Evolutionary conservation across 148 eudicot species (phyloP).

Genomic region (Polygonum aviculare): DNA sequence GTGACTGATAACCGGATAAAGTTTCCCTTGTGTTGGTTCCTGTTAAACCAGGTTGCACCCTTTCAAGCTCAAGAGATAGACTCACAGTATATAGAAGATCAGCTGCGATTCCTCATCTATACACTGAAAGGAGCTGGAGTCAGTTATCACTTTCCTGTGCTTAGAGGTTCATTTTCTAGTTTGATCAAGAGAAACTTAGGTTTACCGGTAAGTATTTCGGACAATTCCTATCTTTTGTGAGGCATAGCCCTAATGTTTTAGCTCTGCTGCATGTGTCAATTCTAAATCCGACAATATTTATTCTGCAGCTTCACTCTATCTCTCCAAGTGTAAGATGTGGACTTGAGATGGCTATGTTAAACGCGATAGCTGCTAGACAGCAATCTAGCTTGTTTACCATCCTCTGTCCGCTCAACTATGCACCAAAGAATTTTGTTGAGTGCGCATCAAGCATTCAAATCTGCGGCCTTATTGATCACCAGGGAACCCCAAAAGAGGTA

Average conservation of each 20-base stretch:
- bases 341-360: conserved; percentile 87
- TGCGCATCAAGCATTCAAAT: conserved; percentile 43
- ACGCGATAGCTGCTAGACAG: conserved; percentile 65
- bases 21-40: background rate
- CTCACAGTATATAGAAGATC: conserved; percentile 74
- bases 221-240: background rate
- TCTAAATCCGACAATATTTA: background rate
- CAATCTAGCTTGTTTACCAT: conserved; percentile 50
- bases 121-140: conserved; percentile 42
- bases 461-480: conserved; percentile 80
- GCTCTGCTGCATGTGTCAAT: background rate
- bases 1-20: background rate
- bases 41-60: conserved; percentile 57
- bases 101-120: conserved; percentile 61
- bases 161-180: conserved; percentile 62
- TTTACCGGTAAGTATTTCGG: conserved; percentile 44
- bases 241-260: background rate
- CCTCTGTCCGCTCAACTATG: conserved; percentile 34
- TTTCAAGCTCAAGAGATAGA: conserved; percentile 61
- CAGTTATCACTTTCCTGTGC: conserved; percentile 40
- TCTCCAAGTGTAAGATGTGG: conserved; percentile 94
- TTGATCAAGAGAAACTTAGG: conserved; percentile 81
- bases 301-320: conserved; percentile 61
- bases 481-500: conserved; percentile 65
- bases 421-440: conserved; percentile 19